Evolutionary conservation across 2,329 filamentous ascomycete genomes (phyloP).

Genomic region (Colletotrichum musae): DNA sequence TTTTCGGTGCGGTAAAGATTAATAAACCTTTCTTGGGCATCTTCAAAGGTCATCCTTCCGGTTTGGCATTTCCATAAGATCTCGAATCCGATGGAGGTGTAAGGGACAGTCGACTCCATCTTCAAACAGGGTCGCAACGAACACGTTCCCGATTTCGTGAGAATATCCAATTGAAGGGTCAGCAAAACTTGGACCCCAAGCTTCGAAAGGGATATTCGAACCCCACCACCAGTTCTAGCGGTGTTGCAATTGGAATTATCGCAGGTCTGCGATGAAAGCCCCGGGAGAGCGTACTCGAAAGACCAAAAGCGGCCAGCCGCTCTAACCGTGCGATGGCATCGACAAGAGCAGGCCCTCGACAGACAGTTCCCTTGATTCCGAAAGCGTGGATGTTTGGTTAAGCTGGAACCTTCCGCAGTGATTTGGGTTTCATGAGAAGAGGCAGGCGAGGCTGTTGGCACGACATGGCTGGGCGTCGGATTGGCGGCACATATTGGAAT

Average conservation of each 20-base stretch:
- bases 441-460: not conserved
- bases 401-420: too few species aligned
- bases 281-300: constrained; percentile 11
- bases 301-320: constrained; percentile 20
- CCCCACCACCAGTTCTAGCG: not conserved
- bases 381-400: not conserved
- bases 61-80: not conserved
- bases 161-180: not conserved
- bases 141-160: not conserved
- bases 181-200: constrained; percentile 3
- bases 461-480: not conserved
- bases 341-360: constrained; percentile 11
- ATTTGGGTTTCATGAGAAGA: not conserved
- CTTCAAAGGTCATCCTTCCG: accelerated
- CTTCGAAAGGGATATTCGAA: constrained; percentile 8
- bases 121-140: not conserved
- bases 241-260: not conserved
- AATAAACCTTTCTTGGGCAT: not conserved
- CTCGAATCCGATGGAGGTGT: constrained; percentile 27
- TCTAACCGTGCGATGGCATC: not conserved
- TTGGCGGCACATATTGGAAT: not conserved
- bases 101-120: constrained; percentile 1
- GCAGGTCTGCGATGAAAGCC: not conserved
- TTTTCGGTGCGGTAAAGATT: not conserved
- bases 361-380: not conserved